Evolutionary conservation across 257 asterid genomes (phyloP).

Genomic region (Solanum neorickii): DNA sequence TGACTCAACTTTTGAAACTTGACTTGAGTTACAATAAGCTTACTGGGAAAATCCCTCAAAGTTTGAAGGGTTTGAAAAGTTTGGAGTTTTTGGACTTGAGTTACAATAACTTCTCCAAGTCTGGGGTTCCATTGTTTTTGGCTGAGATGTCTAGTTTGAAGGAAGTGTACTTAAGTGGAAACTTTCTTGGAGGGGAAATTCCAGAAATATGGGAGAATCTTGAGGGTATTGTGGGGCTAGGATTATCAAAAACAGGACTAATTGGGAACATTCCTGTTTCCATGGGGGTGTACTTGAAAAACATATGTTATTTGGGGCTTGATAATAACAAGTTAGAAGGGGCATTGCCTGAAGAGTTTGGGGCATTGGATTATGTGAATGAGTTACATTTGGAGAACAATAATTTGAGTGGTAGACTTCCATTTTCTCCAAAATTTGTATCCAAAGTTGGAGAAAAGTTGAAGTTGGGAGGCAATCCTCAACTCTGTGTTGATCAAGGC

Average conservation of each 20-base stretch:
- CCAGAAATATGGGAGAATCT: conserved; percentile 70
- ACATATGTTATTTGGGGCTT: conserved; percentile 46
- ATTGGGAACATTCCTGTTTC: conserved; percentile 62
- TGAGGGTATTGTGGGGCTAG: conserved; percentile 45
- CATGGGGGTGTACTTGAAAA: conserved; percentile 47
- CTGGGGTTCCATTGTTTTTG: conserved; percentile 51
- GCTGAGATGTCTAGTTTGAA: conserved; percentile 43
- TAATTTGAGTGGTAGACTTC: conserved; percentile 62
- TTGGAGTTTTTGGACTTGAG: conserved; percentile 70
- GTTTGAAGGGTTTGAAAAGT: conserved; percentile 21
- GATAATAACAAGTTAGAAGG: conserved; percentile 69
- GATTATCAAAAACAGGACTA: conserved; percentile 50
- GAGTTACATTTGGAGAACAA: conserved; percentile 76
- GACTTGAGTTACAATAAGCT: conserved; percentile 57
- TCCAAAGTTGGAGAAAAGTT: conserved; percentile 53
- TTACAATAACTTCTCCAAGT: conserved; percentile 31
- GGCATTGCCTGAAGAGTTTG: conserved; percentile 57
- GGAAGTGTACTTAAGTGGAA: conserved; percentile 63
- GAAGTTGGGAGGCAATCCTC: conserved; percentile 74
- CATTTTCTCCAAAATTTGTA: conserved; percentile 47
- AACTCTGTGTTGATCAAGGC: conserved; percentile 55
- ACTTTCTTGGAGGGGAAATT: conserved; percentile 56
- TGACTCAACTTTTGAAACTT: conserved; percentile 41
- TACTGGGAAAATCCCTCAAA: conserved; percentile 53
- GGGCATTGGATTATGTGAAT: conserved; percentile 31